Evolutionary conservation across 2,329 filamentous ascomycete genomes (phyloP).

Genomic region (Aspergillus sp.): DNA sequence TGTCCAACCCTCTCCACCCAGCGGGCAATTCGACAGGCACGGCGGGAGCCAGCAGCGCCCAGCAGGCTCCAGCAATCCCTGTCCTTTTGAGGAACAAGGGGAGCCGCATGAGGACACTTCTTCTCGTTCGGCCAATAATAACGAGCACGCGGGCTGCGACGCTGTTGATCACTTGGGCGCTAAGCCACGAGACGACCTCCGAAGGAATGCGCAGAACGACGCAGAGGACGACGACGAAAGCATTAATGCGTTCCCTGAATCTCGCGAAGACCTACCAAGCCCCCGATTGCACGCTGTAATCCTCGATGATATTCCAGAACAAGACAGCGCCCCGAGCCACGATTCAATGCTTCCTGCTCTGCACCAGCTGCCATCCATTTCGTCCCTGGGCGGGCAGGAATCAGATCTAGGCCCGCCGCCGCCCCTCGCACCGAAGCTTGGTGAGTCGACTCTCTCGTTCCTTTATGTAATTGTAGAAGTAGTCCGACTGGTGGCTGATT

Average conservation of each 20-base stretch:
- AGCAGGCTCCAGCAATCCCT: conserved; percentile 6
- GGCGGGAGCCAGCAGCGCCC: conserved; percentile 3
- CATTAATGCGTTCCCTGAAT: neutral
- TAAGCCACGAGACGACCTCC: conserved; percentile 1
- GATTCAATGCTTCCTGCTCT: conserved; percentile 1
- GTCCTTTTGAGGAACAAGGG: conserved; percentile 5
- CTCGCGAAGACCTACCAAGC: neutral
- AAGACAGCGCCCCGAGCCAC: neutral
- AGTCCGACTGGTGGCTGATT: conserved; percentile 5
- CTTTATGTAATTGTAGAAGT: neutral
- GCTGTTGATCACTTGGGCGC: conserved; percentile 10
- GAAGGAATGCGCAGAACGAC: neutral
- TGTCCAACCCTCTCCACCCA: neutral
- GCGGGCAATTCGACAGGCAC: neutral
- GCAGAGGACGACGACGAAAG: neutral
- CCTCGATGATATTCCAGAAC: neutral
- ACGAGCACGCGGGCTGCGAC: neutral
- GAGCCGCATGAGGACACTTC: conserved; percentile 2
- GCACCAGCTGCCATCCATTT: conserved; percentile 23
- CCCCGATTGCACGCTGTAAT: neutral
- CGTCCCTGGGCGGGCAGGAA: conserved; percentile 26
- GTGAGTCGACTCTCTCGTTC: conserved; percentile 11
- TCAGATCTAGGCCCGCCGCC: conserved; percentile 14
- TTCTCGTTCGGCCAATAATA: conserved; percentile 7
- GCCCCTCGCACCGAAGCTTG: conserved; percentile 14